These are phyloP conservation scores for Agaricus subrufescens DNA, from an alignment of 768 basidiomycete genomes.

Conservation along the genomic window DNA sequence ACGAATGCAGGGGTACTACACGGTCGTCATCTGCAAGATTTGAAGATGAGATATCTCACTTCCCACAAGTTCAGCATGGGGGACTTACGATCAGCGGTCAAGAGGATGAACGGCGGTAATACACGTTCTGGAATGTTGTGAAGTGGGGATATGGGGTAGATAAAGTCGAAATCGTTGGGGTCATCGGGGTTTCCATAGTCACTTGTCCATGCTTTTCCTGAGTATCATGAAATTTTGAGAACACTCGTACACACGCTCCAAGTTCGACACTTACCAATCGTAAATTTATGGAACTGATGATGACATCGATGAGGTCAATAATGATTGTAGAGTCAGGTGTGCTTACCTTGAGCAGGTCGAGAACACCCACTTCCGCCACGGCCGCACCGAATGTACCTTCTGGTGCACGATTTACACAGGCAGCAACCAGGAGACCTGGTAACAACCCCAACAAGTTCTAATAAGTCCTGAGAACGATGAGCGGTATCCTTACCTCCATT, in stretches of 20 bases:
- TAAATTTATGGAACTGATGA: slow-evolving; percentile 65
- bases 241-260: background rate
- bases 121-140: slow-evolving; percentile 66
- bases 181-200: slow-evolving; percentile 78
- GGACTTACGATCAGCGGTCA: slow-evolving; percentile 76
- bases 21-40: slow-evolving; percentile 65
- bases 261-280: slow-evolving; percentile 47
- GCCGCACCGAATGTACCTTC: slow-evolving; percentile 74
- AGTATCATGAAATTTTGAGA: slow-evolving; percentile 7
- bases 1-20: slow-evolving; percentile 84
- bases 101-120: slow-evolving; percentile 67
- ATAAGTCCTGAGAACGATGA: background rate
- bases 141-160: slow-evolving; percentile 72
- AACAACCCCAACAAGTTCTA: background rate
- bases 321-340: slow-evolving; percentile 4
- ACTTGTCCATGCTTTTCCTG: slow-evolving; percentile 71
- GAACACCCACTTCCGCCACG: slow-evolving; percentile 78
- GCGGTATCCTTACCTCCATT: slow-evolving; percentile 58
- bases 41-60: background rate
- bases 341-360: slow-evolving; percentile 70
- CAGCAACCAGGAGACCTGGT: slow-evolving; percentile 73
- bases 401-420: slow-evolving; percentile 77
- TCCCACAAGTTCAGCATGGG: background rate
- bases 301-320: background rate
- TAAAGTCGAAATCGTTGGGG: slow-evolving; percentile 80